These are phyloP conservation scores for Sphagnum contortum DNA, from an alignment of 225 moss, liverwort and hornwort genomes.

Conservation along the genomic window DNA sequence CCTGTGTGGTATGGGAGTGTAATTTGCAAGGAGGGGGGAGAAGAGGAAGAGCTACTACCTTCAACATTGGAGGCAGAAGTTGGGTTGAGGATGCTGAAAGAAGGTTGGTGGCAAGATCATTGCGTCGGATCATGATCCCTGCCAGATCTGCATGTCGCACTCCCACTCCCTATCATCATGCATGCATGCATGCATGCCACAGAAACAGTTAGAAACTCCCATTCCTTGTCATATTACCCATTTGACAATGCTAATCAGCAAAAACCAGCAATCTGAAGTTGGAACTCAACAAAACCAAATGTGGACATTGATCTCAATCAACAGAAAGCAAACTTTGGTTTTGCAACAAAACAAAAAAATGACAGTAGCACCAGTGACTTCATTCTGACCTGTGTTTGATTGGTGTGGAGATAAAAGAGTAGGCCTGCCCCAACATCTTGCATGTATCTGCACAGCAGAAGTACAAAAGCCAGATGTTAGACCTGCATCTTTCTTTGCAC, in stretches of 20 bases:
- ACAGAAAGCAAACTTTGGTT: no score
- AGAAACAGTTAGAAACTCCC: neutral
- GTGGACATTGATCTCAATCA: no score
- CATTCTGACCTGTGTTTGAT: conserved; percentile 28
- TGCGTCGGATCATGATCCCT: conserved; percentile 43
- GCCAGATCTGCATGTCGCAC: conserved; percentile 27
- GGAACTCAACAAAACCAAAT: no score
- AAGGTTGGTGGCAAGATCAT: conserved; percentile 35
- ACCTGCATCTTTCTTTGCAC: neutral
- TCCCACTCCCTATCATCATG: conserved; percentile 35
- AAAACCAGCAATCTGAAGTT: no score
- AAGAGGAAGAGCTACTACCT: conserved; percentile 8
- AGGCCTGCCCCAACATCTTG: conserved; percentile 22
- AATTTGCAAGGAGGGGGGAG: no score
- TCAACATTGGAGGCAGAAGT: conserved; percentile 34
- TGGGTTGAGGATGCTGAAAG: conserved; percentile 30
- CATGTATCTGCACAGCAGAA: conserved; percentile 21
- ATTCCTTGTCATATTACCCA: no score
- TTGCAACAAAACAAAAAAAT: no score
- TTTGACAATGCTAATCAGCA: no score
- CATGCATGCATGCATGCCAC: no score
- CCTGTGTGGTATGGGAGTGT: no score
- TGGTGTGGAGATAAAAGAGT: conserved; percentile 41
- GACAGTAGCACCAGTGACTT: neutral
- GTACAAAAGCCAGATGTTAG: neutral